A percentile compares a stretch with the other conserved stretches of the same genome.
Conservation (phyloP, 2,329 filamentous ascomycete genomes). For the Chalaropsis ovoidea region DNA sequence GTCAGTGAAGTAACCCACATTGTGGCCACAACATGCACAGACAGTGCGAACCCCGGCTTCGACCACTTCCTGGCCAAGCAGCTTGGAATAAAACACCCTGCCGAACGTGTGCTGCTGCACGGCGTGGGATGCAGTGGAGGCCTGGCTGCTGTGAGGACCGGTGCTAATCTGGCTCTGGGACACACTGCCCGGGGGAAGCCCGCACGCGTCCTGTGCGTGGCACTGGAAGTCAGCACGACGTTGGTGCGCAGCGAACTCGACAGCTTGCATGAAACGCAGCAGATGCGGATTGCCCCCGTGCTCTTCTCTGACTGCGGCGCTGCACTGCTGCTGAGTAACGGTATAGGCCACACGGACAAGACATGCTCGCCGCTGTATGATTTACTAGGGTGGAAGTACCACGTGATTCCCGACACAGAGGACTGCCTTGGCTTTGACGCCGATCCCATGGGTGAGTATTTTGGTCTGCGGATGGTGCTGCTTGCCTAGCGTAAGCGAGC, state of each 20-base stretch:
- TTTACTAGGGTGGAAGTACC: constrained; percentile 55
- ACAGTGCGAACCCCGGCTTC: constrained; percentile 59
- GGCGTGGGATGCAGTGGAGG: constrained; percentile 58
- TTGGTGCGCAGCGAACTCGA: constrained; percentile 56
- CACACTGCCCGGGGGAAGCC: constrained; percentile 48
- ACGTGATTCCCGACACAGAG: constrained; percentile 51
- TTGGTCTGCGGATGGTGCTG: neutral
- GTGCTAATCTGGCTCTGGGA: constrained; percentile 56
- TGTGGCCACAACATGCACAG: constrained; percentile 58
- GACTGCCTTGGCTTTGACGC: constrained; percentile 56
- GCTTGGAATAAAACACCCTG: constrained; percentile 46
- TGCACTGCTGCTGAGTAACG: constrained; percentile 54
- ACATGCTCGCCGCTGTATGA: constrained; percentile 43
- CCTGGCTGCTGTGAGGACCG: constrained; percentile 51
- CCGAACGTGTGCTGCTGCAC: constrained; percentile 56
- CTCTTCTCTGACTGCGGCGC: constrained; percentile 64
- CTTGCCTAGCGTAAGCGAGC: neutral
- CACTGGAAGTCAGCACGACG: constrained; percentile 52
- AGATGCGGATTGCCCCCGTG: constrained; percentile 54
- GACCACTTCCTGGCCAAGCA: constrained; percentile 54
- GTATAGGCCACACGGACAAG: constrained; percentile 40
- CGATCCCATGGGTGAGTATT: constrained; percentile 45
- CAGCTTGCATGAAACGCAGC: constrained; percentile 47
- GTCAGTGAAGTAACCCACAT: constrained; percentile 52
- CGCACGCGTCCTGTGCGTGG: constrained; percentile 55